Conservation (phyloP, 2,329 filamentous ascomycete species). For the Aspergillus sp. region DNA sequence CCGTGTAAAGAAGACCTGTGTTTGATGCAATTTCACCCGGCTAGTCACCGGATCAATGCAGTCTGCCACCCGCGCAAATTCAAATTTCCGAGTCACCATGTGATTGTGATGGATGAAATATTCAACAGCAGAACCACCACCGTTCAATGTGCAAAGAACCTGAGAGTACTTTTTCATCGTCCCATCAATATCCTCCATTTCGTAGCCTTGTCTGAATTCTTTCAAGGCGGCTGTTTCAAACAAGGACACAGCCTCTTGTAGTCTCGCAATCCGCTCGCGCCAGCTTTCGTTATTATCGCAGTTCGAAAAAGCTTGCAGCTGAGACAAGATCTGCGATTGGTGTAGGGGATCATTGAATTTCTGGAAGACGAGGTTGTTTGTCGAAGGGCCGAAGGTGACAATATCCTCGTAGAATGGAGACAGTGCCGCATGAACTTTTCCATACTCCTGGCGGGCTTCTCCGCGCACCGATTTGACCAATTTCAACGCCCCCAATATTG, state of each 20-base stretch:
- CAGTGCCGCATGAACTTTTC: slow-evolving; percentile 79
- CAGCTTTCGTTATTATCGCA: slow-evolving; percentile 77
- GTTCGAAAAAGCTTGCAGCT: slow-evolving; percentile 68
- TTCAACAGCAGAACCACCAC: slow-evolving; percentile 69
- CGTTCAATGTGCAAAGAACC: slow-evolving; percentile 75
- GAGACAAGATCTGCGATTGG: slow-evolving; percentile 81
- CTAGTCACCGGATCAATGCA: slow-evolving; percentile 66
- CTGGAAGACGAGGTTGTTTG: slow-evolving; percentile 77
- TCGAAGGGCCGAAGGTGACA: slow-evolving; percentile 58
- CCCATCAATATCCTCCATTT: slow-evolving; percentile 79
- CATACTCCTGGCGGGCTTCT: slow-evolving; percentile 81
- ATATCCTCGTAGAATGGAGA: slow-evolving; percentile 86
- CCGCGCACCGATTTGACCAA: slow-evolving; percentile 72
- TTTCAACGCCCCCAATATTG: slow-evolving; percentile 63
- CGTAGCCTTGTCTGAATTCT: slow-evolving; percentile 90
- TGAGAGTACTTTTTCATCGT: slow-evolving; percentile 84
- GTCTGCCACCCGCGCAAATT: slow-evolving; percentile 68
- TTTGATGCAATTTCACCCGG: slow-evolving; percentile 70
- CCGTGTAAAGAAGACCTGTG: slow-evolving; percentile 70
- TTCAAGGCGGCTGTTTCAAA: slow-evolving; percentile 87
- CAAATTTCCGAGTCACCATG: slow-evolving; percentile 65
- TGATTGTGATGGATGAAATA: slow-evolving; percentile 85
- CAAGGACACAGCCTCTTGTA: slow-evolving; percentile 66
- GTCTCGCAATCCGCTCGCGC: slow-evolving; percentile 60
- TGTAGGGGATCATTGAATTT: slow-evolving; percentile 82